Conservation (phyloP, 208 protist genomes). For the Trypanosomatidae sp. region DNA sequence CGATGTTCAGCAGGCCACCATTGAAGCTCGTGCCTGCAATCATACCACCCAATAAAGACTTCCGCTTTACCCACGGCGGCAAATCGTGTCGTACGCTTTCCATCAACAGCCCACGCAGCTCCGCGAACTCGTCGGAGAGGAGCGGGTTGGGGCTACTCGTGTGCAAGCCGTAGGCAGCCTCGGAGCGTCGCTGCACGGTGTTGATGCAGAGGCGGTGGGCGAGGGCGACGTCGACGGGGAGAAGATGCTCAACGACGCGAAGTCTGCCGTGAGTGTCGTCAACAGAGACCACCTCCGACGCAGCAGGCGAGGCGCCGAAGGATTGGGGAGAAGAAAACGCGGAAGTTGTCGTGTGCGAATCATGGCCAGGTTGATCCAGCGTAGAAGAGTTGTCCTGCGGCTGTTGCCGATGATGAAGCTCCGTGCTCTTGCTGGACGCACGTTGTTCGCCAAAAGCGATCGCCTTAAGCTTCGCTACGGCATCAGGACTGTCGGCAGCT, state of each 20-base stretch:
- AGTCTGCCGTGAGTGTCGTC: neutral
- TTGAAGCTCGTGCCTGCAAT: slow-evolving; percentile 69
- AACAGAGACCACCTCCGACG: neutral
- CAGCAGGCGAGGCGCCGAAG: no score
- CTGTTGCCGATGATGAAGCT: no score
- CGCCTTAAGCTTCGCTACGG: slow-evolving; percentile 15
- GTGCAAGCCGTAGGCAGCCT: slow-evolving; percentile 28
- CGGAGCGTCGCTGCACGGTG: slow-evolving; percentile 48
- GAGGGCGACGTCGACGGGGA: slow-evolving; percentile 47
- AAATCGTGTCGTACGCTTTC: slow-evolving; percentile 29
- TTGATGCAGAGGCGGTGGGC: slow-evolving; percentile 67
- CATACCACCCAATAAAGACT: slow-evolving; percentile 58
- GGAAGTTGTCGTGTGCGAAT: no score
- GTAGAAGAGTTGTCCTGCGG: no score
- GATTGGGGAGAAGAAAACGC: no score
- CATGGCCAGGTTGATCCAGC: no score
- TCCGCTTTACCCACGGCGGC: slow-evolving; percentile 65
- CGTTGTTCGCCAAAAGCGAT: no score
- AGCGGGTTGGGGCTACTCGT: slow-evolving; percentile 77
- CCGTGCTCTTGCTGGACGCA: no score
- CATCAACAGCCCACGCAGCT: slow-evolving; percentile 40
- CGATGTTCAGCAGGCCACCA: slow-evolving; percentile 72
- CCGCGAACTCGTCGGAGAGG: slow-evolving; percentile 50
- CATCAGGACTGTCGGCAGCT: no score
- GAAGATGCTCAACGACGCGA: slow-evolving; percentile 25